Percentiles rank a stretch among this genome's conserved stretches.
These are phyloP conservation scores for Gracilaria domingensis DNA, from an alignment of 23 red algal species.

Conservation along the genomic window DNA sequence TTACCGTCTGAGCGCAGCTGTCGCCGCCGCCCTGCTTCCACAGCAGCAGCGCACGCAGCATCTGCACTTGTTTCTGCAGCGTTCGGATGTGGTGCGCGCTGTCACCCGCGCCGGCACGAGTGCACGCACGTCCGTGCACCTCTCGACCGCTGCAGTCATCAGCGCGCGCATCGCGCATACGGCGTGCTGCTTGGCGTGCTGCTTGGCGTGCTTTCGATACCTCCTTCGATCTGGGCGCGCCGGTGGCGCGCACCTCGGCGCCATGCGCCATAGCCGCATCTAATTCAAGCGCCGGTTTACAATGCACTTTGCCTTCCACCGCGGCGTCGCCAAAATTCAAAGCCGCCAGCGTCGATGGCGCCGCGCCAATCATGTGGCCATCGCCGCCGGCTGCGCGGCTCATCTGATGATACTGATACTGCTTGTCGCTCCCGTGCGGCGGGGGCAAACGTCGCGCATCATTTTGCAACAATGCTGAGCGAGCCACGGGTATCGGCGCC, in stretches of 20 bases:
- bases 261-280: background rate
- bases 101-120: too few relatives aligned
- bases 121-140: background rate
- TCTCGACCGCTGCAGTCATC: background rate
- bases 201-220: background rate
- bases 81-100: too few relatives aligned
- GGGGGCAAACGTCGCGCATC: background rate
- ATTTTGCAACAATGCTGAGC: background rate
- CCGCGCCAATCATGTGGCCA: too few relatives aligned
- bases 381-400: too few relatives aligned
- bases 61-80: background rate
- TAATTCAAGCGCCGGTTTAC: background rate
- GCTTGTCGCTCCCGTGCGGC: background rate
- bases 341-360: too few relatives aligned
- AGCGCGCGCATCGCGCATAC: too few relatives aligned
- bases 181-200: background rate
- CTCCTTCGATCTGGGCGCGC: background rate
- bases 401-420: background rate
- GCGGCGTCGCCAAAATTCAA: too few relatives aligned
- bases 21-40: background rate
- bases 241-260: background rate
- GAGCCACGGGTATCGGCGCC: background rate
- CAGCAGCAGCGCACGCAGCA: slow-evolving; percentile 22
- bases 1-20: too few relatives aligned
- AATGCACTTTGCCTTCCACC: background rate